phyloP scores from a whole-genome alignment of 768 basidiomycete genomes.

The Mycena indigotica region DNA sequence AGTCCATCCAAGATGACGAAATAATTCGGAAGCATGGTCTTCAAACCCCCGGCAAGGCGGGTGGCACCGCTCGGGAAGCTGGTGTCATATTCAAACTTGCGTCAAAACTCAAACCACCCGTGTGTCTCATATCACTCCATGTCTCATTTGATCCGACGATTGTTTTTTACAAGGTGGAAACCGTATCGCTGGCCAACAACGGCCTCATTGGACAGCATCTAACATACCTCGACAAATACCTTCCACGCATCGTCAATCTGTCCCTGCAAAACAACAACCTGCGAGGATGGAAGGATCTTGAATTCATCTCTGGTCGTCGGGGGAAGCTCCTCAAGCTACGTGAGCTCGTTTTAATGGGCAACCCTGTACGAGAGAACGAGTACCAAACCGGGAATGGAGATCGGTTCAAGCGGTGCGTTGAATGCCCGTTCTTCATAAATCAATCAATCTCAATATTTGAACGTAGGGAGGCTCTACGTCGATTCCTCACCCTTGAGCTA shows the following conservation, averaged over 20 bases:
- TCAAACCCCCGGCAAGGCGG: slow-evolving; percentile 65
- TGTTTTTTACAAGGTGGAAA: slow-evolving; percentile 56
- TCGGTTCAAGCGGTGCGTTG: slow-evolving; percentile 66
- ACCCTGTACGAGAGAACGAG: slow-evolving; percentile 70
- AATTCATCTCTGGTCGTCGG: slow-evolving; percentile 58
- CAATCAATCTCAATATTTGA: slow-evolving; percentile 5
- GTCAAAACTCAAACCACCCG: slow-evolving; percentile 73
- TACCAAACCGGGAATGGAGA: slow-evolving; percentile 57
- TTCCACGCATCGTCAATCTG: slow-evolving; percentile 79
- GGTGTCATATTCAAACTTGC: slow-evolving; percentile 91
- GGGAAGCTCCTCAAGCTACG: slow-evolving; percentile 64
- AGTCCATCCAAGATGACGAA: slow-evolving; percentile 82
- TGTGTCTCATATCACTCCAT: slow-evolving; percentile 34
- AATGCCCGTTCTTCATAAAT: not conserved
- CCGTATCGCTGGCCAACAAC: slow-evolving; percentile 82
- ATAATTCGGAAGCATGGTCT: slow-evolving; percentile 73
- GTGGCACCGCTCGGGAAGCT: slow-evolving; percentile 65
- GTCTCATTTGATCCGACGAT: not conserved
- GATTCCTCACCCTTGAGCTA: slow-evolving; percentile 80
- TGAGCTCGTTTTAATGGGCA: slow-evolving; percentile 75
- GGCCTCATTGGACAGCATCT: slow-evolving; percentile 62
- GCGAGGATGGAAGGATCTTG: slow-evolving; percentile 68
- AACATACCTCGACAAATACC: slow-evolving; percentile 63
- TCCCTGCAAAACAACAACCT: slow-evolving; percentile 81
- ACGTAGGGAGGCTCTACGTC: slow-evolving; percentile 72